Evolutionary conservation across 2,329 filamentous ascomycete genomes (phyloP), one percentile per base, ranked within the genome.

Genomic region (Raffaelea arxii): DNA sequence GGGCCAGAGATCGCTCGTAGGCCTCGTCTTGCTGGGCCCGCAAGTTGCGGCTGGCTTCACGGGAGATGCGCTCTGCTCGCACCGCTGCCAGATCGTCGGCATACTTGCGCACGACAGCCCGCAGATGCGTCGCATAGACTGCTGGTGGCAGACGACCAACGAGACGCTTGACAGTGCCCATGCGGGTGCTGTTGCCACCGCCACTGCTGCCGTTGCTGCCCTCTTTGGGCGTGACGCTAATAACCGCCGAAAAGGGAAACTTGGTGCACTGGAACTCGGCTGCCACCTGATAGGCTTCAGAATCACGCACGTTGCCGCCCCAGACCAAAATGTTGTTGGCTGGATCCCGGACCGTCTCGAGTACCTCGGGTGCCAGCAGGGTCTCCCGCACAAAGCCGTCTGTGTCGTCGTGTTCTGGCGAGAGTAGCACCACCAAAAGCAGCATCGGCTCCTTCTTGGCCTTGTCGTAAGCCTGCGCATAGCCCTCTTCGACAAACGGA

Each of bases 371-470:
- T 1, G 83, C 75, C 7, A 96, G 75, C 0, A 98, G 74, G 0
- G 89, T 96, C 23, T 94, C 83, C 36, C 78, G 78, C 50, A 90
- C 78, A 66, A 94, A 98, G 1, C 76, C 72, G 21, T 80, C 75
- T 1, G 86, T 97, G 56, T 97, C 89, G 59, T 98, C 92, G 63
- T 98, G 91, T 64, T 97, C 92, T 0, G 90, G 88, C 1, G 90
- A 94, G 45, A 95, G 68, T 16, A 98, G 75, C 5, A 97, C 69
- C 16, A 96, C 83, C n/a, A 97, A 66, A 14, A 98, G 71, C 60
- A 94, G 95, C 60, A 94, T 94, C 46, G 96, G 74, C 30, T 97
- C 88, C 55, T 81, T 82, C 69, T 97, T 96, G 6, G 91, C 89
- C 32, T 83, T 67, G 59, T 98, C 92, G 51, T 95, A 79, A 0